Conservation (phyloP, 2,329 filamentous ascomycete species). For the Thielaviopsis populi region DNA sequence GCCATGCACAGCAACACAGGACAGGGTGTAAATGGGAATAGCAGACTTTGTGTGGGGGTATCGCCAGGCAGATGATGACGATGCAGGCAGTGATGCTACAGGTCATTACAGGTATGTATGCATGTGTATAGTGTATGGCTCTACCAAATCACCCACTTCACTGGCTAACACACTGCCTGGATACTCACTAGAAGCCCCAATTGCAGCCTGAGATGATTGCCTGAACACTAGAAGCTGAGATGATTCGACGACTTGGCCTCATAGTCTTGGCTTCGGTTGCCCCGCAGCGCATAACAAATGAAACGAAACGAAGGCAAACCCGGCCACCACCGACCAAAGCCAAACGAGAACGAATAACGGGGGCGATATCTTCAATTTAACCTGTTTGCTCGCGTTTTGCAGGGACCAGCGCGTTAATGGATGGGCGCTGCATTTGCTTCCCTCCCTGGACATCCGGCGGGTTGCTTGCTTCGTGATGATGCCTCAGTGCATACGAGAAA, state of each 20-base stretch:
- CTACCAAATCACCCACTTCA: too few relatives aligned
- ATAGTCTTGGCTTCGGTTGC: background rate
- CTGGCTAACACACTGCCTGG: too few relatives aligned
- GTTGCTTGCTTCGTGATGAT: background rate
- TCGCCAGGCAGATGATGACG: background rate
- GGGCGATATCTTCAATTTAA: background rate
- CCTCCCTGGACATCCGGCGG: background rate
- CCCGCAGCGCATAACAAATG: background rate
- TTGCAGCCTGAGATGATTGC: too few relatives aligned
- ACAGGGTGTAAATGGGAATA: background rate
- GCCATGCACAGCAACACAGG: background rate
- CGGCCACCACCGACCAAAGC: background rate
- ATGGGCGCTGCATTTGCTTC: background rate
- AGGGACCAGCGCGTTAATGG: background rate
- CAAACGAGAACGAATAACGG: background rate
- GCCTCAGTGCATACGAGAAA: background rate
- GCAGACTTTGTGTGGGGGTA: background rate
- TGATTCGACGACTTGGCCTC: background rate
- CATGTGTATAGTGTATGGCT: too few relatives aligned
- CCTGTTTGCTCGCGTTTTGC: background rate
- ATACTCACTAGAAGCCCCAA: too few relatives aligned
- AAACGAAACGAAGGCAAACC: background rate
- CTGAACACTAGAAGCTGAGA: too few relatives aligned
- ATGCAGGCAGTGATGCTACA: background rate
- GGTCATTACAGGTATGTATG: too few relatives aligned